Conservation (phyloP, 2,329 filamentous ascomycete species). For the Epichloe coenophiala region DNA sequence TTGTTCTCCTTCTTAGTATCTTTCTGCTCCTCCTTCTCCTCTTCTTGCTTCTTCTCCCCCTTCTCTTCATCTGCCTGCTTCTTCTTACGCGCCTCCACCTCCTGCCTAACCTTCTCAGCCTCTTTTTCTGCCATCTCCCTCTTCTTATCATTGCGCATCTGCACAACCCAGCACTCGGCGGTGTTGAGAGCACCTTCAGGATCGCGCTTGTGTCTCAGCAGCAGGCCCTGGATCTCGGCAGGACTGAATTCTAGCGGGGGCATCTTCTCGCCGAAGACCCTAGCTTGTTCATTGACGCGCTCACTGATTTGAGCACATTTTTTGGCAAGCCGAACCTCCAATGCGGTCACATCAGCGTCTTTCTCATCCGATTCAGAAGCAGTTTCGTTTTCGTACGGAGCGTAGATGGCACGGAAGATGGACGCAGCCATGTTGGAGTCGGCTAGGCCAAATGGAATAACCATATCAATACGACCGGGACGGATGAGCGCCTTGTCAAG, state of each 20-base stretch:
- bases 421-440: conserved; percentile 37
- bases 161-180: conserved; percentile 34
- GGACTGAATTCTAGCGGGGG: conserved; percentile 44
- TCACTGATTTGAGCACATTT: conserved; percentile 22
- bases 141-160: conserved; percentile 35
- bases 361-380: conserved; percentile 8
- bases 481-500: conserved; percentile 50
- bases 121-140: conserved; percentile 24
- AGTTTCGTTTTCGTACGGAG: conserved; percentile 29
- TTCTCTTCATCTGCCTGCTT: conserved; percentile 1
- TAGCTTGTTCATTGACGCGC: conserved; percentile 31
- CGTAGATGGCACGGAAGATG: conserved; percentile 47
- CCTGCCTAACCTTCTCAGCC: conserved; percentile 9
- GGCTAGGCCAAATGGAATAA: conserved; percentile 41
- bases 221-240: conserved; percentile 45
- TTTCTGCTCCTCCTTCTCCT: conserved; percentile 4
- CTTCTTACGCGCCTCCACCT: background rate
- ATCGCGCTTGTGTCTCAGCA: conserved; percentile 41
- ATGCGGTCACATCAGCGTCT: conserved; percentile 17
- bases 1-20: background rate
- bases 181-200: conserved; percentile 34
- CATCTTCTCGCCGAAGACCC: conserved; percentile 34
- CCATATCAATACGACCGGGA: conserved; percentile 48
- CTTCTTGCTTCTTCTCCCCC: background rate
- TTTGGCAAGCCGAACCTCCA: conserved; percentile 14